Base-by-base conservation (phyloP, 805 yeast species). In the Myxozyma vanderwaltii region DNA sequence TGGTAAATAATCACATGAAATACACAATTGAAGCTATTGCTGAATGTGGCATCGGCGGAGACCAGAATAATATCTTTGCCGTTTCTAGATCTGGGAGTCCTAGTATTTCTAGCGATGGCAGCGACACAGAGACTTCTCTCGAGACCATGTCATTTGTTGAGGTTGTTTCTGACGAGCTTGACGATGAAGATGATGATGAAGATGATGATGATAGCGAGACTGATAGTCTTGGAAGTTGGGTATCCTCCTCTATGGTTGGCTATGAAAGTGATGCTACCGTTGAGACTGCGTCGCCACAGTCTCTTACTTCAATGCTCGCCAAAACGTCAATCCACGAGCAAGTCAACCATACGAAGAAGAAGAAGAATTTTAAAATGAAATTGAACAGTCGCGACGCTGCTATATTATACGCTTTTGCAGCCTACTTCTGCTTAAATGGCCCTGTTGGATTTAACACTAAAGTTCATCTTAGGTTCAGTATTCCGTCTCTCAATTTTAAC, bases 381-480 rank as follows among this genome's bases (percentile, higher is more conserved):
- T 46, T 54, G 5, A 33, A 15, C 40, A 24, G 23, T 44, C 17
- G 17, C 2, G 43, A 48, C 13, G 58, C 58, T 3, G 53, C 58
- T 5, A 10, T 48, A 7, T 39, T 54, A 19, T 54, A 54, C 49
- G 58, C 58, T 2, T 51, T 56, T 33, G 60, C 60, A n/a, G 47
- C 48, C 10, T 56, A 36, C 26, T 51, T 46, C 49, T 56, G 60
- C 24, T 55, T 51, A 39, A 51, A 56, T 21, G 56, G 56, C 7
- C 60, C 60, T 4, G 52, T 51, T 15, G 56, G 60, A 4, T 56
- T 56, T 43, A 21, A 36, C 17, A 56, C 56, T n/a, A 27, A 27
- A 36, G 46, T 56, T 33, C 44, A 21, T 4, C 24, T 56, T 21
- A 38, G 23, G 4, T 51, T 56, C 27, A 4, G 33, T 3, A 45